phyloP scores from a whole-genome alignment of 164 flowering plant species.

The Macadamia tetraphylla region DNA sequence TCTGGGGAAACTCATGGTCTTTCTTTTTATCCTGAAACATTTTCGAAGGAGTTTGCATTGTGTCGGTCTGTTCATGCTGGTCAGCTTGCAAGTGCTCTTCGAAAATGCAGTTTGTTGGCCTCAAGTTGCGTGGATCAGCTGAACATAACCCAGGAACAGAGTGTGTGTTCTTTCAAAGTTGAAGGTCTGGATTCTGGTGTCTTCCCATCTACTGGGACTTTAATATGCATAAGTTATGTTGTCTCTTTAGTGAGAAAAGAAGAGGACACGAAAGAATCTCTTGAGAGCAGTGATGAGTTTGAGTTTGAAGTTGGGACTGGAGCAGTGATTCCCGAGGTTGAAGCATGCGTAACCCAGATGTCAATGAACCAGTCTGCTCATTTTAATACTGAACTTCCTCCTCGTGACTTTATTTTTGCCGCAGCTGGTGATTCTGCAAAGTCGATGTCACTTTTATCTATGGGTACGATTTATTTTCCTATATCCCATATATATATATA shows the following conservation, averaged over 20 bases:
- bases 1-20: constrained; percentile 30
- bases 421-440: constrained; percentile 47
- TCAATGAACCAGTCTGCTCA: constrained; percentile 56
- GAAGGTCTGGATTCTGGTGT: constrained; percentile 58
- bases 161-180: constrained; percentile 16
- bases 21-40: constrained; percentile 25
- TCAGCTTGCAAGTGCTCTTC: constrained; percentile 14
- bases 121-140: constrained; percentile 10
- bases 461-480: constrained; percentile 39
- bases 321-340: constrained; percentile 58
- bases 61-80: constrained; percentile 28
- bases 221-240: constrained; percentile 53
- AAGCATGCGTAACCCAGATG: constrained; percentile 69
- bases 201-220: constrained; percentile 52
- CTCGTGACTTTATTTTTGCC: constrained; percentile 56
- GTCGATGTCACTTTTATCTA: constrained; percentile 28
- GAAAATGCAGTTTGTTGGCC: constrained; percentile 17
- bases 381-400: constrained; percentile 39
- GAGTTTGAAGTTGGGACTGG: constrained; percentile 88
- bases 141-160: constrained; percentile 17
- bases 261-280: constrained; percentile 36
- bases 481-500: constrained; percentile 2
- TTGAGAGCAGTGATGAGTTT: constrained; percentile 71
- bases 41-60: constrained; percentile 37
- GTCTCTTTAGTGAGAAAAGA: constrained; percentile 44